phyloP scores from a whole-genome alignment of 148 eudicot species.

The Silene latifolia region DNA sequence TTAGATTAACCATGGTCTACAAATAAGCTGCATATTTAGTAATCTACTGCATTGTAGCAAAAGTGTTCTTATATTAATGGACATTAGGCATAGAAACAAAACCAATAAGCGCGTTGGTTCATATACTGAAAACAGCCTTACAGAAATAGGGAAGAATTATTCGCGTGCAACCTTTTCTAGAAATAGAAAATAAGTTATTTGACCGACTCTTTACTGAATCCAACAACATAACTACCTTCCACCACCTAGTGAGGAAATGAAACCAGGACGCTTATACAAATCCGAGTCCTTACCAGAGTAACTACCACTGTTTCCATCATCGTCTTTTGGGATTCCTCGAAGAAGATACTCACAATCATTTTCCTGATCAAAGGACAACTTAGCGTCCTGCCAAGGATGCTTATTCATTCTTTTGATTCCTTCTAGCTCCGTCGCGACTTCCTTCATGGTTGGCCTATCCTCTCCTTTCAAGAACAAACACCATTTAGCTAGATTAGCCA shows the following conservation, averaged over 20 bases:
- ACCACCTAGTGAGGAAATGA: neutral
- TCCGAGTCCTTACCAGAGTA: neutral
- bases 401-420: slow-evolving; percentile 6
- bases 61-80: too few species aligned
- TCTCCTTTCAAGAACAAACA: slow-evolving; percentile 22
- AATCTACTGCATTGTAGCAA: too few species aligned
- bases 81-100: too few species aligned
- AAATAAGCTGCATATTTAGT: too few species aligned
- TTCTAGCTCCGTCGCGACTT: slow-evolving; percentile 19
- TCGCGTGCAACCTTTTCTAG: neutral
- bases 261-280: neutral
- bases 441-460: slow-evolving; percentile 28
- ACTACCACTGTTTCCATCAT: slow-evolving; percentile 3
- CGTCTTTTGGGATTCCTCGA: neutral
- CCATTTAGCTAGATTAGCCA: slow-evolving; percentile 19
- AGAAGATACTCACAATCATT: slow-evolving; percentile 9
- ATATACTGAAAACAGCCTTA: too few species aligned
- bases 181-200: neutral
- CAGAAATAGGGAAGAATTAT: neutral
- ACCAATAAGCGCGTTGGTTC: too few species aligned
- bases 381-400: slow-evolving; percentile 8
- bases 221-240: neutral
- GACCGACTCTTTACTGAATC: neutral
- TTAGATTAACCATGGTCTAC: too few species aligned
- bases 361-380: neutral